Evolutionary conservation across 2,329 filamentous ascomycete genomes (phyloP).

Genomic region (Sarocladium oryzae): DNA sequence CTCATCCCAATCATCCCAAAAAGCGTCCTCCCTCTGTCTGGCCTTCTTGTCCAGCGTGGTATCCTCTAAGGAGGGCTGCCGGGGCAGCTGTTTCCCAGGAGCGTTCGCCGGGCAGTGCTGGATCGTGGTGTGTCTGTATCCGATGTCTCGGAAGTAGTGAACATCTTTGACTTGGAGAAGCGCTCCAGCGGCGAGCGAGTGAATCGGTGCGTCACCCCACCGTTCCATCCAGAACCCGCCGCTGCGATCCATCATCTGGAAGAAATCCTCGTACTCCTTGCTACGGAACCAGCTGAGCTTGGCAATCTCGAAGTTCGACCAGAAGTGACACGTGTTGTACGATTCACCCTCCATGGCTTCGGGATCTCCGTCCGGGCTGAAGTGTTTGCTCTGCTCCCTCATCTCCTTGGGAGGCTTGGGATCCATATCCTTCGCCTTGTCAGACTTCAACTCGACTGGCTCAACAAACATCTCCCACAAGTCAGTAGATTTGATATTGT

Average conservation of each 20-base stretch:
- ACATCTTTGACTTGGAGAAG: slow-evolving; percentile 77
- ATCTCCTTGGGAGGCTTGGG: slow-evolving; percentile 74
- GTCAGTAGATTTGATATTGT: slow-evolving; percentile 85
- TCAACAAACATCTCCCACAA: slow-evolving; percentile 99
- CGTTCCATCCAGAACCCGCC: slow-evolving; percentile 99
- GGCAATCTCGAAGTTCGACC: slow-evolving; percentile 99
- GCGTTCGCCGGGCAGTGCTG: slow-evolving; percentile 98
- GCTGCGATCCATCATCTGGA: slow-evolving; percentile 96
- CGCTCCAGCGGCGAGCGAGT: slow-evolving; percentile 89
- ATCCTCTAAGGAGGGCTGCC: slow-evolving; percentile 73
- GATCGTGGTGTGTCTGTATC: slow-evolving; percentile 96
- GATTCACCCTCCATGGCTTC: slow-evolving; percentile 95
- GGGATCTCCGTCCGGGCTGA: slow-evolving; percentile 74
- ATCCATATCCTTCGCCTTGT: slow-evolving; percentile 50
- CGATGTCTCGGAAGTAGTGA: slow-evolving; percentile 98
- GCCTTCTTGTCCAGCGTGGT: slow-evolving; percentile 77
- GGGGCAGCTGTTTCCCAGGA: slow-evolving; percentile 75
- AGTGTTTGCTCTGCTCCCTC: slow-evolving; percentile 61
- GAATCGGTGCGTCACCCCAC: slow-evolving; percentile 98
- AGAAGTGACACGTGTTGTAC: slow-evolving; percentile 99
- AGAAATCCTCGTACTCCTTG: slow-evolving; percentile 96
- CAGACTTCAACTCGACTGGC: slow-evolving; percentile 50
- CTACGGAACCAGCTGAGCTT: slow-evolving; percentile 92
- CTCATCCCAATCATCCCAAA: slow-evolving; percentile 84
- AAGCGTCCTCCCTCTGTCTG: slow-evolving; percentile 86